A percentile compares a stretch with the other conserved stretches of the same genome.
Evolutionary conservation across 177 flowering plant species (phyloP).

Genomic region (Telopea speciosissima): DNA sequence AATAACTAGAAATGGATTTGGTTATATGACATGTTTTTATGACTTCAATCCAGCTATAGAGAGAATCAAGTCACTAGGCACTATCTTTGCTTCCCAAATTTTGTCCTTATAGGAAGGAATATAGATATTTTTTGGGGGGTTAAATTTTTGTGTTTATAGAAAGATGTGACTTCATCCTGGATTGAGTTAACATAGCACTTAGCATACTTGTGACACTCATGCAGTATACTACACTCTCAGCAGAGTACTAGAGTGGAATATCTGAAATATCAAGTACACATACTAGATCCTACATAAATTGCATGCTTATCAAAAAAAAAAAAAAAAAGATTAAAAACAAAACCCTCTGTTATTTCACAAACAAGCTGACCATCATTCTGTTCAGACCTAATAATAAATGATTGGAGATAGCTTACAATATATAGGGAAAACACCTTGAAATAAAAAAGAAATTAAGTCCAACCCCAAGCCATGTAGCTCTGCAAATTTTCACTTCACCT

Average conservation of each 20-base stretch:
- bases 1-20: background rate
- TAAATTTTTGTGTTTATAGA: too few species aligned
- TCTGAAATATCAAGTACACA: background rate
- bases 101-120: too few species aligned
- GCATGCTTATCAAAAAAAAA: background rate
- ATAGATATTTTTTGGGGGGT: too few species aligned
- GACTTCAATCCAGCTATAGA: background rate
- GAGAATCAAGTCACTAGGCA: too few species aligned
- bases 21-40: background rate
- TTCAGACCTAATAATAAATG: conserved; percentile 15
- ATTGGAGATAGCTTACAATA: conserved; percentile 17
- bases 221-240: too few species aligned
- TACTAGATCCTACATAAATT: conserved; percentile 6
- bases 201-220: too few species aligned
- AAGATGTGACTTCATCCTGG: too few species aligned
- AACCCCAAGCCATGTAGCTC: conserved; percentile 21
- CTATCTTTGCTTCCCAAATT: too few species aligned
- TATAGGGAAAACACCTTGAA: conserved; percentile 19
- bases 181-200: too few species aligned
- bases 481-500: conserved; percentile 25
- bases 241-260: background rate
- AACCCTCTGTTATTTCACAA: conserved; percentile 17
- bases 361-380: conserved; percentile 21
- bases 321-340: background rate
- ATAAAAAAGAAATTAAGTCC: conserved; percentile 19